A percentile compares a stretch with the other conserved stretches of the same genome.
These are phyloP conservation scores for Ophiostoma triangulosporum DNA, from an alignment of 2,329 filamentous ascomycete species.

Conservation along the genomic window DNA sequence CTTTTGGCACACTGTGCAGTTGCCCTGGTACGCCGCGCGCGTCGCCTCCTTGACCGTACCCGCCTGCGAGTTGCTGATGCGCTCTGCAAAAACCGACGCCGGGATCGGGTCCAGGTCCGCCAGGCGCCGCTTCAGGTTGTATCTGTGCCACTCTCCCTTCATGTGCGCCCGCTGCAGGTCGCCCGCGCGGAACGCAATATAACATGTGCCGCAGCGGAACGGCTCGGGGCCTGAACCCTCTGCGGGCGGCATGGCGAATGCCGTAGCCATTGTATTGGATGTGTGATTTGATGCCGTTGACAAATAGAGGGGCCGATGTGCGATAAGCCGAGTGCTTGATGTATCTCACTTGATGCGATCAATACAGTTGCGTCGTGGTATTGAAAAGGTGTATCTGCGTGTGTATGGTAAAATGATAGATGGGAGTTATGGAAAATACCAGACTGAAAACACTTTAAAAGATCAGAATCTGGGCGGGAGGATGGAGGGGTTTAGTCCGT, in stretches of 20 bases:
- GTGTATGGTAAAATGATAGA: no score
- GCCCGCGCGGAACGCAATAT: constrained; percentile 88
- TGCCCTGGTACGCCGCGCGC: constrained; percentile 76
- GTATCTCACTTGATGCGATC: no score
- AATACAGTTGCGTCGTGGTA: no score
- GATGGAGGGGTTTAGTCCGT: no score
- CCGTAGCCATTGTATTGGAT: neutral
- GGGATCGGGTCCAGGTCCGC: constrained; percentile 81
- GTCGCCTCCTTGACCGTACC: constrained; percentile 72
- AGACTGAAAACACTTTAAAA: no score
- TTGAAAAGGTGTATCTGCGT: no score
- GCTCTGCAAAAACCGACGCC: constrained; percentile 88
- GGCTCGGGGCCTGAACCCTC: constrained; percentile 42
- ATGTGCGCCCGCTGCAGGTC: constrained; percentile 91
- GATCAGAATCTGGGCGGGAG: no score
- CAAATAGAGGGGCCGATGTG: neutral
- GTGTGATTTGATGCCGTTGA: neutral
- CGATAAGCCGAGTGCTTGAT: no score
- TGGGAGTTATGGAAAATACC: no score
- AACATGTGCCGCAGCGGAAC: constrained; percentile 96
- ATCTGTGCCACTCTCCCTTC: constrained; percentile 98
- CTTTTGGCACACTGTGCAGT: constrained; percentile 72
- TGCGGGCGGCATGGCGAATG: constrained; percentile 34
- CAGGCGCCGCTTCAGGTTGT: constrained; percentile 91
- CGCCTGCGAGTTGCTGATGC: constrained; percentile 83